Evolutionary conservation across 257 asterid species (phyloP).

Genomic region (Penstemon davidsonii): DNA sequence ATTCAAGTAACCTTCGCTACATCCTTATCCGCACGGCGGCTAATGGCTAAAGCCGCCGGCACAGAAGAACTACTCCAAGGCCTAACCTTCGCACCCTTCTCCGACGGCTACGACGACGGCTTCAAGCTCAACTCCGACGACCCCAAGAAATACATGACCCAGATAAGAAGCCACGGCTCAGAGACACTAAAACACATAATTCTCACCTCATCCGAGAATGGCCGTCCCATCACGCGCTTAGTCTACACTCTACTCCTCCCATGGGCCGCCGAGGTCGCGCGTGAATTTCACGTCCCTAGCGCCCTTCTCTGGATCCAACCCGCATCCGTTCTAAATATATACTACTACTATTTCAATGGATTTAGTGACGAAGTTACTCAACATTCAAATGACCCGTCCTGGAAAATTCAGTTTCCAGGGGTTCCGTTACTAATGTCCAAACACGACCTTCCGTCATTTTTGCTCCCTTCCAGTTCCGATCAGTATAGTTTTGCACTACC

Average conservation of each 20-base stretch:
- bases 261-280: slow-evolving; percentile 58
- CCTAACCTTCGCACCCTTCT: slow-evolving; percentile 42
- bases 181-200: slow-evolving; percentile 29
- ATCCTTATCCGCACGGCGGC: slow-evolving; percentile 37
- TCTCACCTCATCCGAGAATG: slow-evolving; percentile 21
- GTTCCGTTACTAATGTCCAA: slow-evolving; percentile 35
- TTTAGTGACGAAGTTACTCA: slow-evolving; percentile 29
- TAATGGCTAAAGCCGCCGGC: slow-evolving; percentile 29
- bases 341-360: slow-evolving; percentile 59
- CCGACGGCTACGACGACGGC: slow-evolving; percentile 61
- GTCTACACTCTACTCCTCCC: slow-evolving; percentile 57
- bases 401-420: slow-evolving; percentile 47
- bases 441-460: slow-evolving; percentile 55
- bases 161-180: slow-evolving; percentile 38
- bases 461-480: slow-evolving; percentile 32
- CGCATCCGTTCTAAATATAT: slow-evolving; percentile 50
- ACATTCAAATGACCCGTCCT: neutral
- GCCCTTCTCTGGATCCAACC: slow-evolving; percentile 73
- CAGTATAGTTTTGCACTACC: slow-evolving; percentile 29
- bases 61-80: slow-evolving; percentile 25
- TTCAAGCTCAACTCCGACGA: slow-evolving; percentile 25
- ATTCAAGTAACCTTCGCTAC: slow-evolving; percentile 55
- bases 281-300: slow-evolving; percentile 43
- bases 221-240: slow-evolving; percentile 45
- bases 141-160: slow-evolving; percentile 18